Evolutionary conservation across 805 yeast genomes (phyloP).

Genomic region (Saccharomycopsis sp.): DNA sequence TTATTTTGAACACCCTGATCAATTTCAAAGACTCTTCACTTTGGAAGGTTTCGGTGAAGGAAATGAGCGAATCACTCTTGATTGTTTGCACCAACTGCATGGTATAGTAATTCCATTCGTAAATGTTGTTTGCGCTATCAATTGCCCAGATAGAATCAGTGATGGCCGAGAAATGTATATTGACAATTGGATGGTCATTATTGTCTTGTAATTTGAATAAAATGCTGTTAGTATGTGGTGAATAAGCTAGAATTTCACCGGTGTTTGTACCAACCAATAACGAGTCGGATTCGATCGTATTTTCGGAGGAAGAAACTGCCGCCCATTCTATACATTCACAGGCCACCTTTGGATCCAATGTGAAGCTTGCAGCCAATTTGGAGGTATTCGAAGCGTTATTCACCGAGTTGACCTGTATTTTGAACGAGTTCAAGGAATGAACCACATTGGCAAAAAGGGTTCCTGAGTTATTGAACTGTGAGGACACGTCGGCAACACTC

Average conservation of each 20-base stretch:
- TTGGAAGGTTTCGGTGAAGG: slow-evolving; percentile 15
- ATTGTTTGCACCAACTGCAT: slow-evolving; percentile 22
- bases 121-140: slow-evolving; percentile 50
- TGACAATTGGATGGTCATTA: slow-evolving; percentile 41
- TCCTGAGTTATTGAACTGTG: slow-evolving; percentile 59
- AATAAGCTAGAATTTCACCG: slow-evolving; percentile 59
- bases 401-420: slow-evolving; percentile 56
- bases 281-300: slow-evolving; percentile 35
- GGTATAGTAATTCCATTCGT: slow-evolving; percentile 52
- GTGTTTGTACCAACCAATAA: slow-evolving; percentile 58
- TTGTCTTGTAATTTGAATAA: slow-evolving; percentile 42
- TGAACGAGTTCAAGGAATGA: slow-evolving; percentile 65
- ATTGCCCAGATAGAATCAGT: slow-evolving; percentile 50
- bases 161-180: slow-evolving; percentile 38
- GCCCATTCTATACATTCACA: slow-evolving; percentile 51
- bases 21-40: slow-evolving; percentile 14
- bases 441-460: slow-evolving; percentile 56
- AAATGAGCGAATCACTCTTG: slow-evolving; percentile 31
- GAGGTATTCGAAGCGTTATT: slow-evolving; percentile 29
- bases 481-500: slow-evolving; percentile 26
- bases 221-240: slow-evolving; percentile 58
- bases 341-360: slow-evolving; percentile 43
- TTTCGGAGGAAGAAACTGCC: slow-evolving; percentile 25
- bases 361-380: slow-evolving; percentile 40
- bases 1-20: slow-evolving; percentile 16